These are phyloP conservation scores for Sarocladium kiliense DNA, from an alignment of 2,329 filamentous ascomycete genomes.

Conservation along the genomic window DNA sequence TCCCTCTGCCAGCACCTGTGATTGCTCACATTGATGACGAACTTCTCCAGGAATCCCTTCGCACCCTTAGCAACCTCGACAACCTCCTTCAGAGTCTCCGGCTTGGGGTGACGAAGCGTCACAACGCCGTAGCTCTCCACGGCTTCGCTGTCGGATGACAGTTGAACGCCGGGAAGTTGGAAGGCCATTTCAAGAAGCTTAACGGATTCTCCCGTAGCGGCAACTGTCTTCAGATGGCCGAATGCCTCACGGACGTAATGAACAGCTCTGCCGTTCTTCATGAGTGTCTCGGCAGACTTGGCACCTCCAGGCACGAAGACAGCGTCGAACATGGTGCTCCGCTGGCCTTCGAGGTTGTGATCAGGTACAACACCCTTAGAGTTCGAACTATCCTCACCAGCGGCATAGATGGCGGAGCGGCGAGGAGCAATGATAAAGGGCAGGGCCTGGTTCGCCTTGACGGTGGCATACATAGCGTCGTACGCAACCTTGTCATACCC, in stretches of 20 bases:
- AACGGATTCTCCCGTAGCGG: constrained; percentile 67
- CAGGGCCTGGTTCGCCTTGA: constrained; percentile 58
- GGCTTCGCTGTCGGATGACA: constrained; percentile 42
- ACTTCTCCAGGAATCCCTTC: constrained; percentile 64
- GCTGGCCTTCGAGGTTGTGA: constrained; percentile 75
- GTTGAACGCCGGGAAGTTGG: constrained; percentile 33
- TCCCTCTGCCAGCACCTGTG: constrained; percentile 74
- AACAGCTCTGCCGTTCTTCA: constrained; percentile 64
- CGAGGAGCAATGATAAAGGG: constrained; percentile 69
- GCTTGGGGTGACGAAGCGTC: constrained; percentile 50
- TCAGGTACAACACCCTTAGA: constrained; percentile 59
- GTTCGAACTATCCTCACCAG: constrained; percentile 46
- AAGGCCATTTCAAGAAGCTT: constrained; percentile 51
- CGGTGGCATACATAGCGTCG: constrained; percentile 56
- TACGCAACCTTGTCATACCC: constrained; percentile 67
- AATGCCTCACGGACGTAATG: constrained; percentile 80
- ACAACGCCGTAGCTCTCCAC: constrained; percentile 72
- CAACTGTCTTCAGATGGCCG: constrained; percentile 75
- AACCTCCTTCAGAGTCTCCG: constrained; percentile 56
- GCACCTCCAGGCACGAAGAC: constrained; percentile 71
- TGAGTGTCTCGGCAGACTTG: constrained; percentile 56
- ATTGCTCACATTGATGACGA: constrained; percentile 63
- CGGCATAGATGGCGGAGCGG: constrained; percentile 60
- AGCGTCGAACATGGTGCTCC: constrained; percentile 77
- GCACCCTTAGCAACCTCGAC: constrained; percentile 61